Conservation (phyloP, 805 yeast genomes). For the Cyberlindnera mycetangii region DNA sequence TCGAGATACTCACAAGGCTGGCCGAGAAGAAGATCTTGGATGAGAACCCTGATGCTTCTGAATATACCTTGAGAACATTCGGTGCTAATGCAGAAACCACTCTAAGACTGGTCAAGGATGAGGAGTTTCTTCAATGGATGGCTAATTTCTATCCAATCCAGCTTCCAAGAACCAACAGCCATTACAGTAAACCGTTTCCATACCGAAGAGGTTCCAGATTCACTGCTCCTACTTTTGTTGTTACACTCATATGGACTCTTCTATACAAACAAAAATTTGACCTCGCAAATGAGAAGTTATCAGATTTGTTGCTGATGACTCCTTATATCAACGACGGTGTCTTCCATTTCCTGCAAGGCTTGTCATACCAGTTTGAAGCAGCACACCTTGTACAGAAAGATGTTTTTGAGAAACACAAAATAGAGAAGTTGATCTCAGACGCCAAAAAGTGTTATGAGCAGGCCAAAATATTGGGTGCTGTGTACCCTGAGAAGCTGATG, state of each 20-base stretch:
- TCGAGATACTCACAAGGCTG: constrained; percentile 43
- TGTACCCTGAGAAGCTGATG: constrained; percentile 21
- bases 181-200: constrained; percentile 7
- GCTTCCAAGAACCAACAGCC: neutral
- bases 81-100: neutral
- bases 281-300: constrained; percentile 19
- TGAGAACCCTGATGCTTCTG: constrained; percentile 9
- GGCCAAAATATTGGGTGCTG: constrained; percentile 15
- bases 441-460: constrained; percentile 14
- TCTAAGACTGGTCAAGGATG: constrained; percentile 18
- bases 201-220: constrained; percentile 16
- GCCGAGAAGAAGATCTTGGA: constrained; percentile 16
- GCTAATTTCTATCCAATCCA: constrained; percentile 10
- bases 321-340: constrained; percentile 26
- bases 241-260: constrained; percentile 22
- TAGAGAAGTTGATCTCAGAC: constrained; percentile 15
- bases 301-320: constrained; percentile 12
- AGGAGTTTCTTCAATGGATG: constrained; percentile 26
- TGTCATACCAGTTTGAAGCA: constrained; percentile 24
- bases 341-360: constrained; percentile 26
- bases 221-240: constrained; percentile 15
- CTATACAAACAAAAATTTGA: constrained; percentile 20
- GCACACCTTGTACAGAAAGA: constrained; percentile 1
- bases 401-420: constrained; percentile 5
- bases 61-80: constrained; percentile 14